phyloP scores from a whole-genome alignment of 2,329 filamentous ascomycete genomes.

The Arthrobotrys iridis region DNA sequence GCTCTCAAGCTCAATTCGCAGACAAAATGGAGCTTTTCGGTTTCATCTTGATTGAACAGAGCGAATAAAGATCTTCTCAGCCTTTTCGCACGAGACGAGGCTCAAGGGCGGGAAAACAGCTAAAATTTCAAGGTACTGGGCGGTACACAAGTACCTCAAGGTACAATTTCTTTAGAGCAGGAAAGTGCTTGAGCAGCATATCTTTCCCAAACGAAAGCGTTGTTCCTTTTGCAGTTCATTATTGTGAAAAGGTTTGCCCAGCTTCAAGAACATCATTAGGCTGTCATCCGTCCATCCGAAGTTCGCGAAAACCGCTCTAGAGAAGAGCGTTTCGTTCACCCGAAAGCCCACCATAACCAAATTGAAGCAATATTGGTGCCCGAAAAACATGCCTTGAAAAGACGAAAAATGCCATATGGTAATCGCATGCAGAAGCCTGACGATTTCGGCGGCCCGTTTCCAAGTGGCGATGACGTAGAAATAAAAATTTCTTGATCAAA shows the following conservation, averaged over 20 bases:
- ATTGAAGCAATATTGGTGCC: no score
- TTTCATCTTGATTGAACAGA: slow-evolving; percentile 25
- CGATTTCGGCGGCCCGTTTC: slow-evolving; percentile 3
- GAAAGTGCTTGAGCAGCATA: slow-evolving; percentile 18
- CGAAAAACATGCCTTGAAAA: no score
- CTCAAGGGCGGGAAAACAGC: neutral
- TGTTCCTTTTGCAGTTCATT: neutral
- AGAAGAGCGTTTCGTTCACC: neutral
- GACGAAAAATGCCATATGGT: neutral
- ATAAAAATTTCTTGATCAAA: slow-evolving; percentile 1
- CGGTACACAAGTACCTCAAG: slow-evolving; percentile 14
- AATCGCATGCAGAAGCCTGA: neutral
- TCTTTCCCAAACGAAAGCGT: slow-evolving; percentile 21
- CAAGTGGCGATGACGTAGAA: slow-evolving; percentile 32
- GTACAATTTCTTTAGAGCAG: slow-evolving; percentile 21
- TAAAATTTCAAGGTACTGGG: neutral
- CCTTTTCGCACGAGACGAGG: slow-evolving; percentile 21
- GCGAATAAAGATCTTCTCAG: neutral
- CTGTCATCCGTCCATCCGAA: neutral
- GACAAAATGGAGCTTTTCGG: neutral
- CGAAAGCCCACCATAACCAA: neutral
- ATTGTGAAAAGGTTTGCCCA: slow-evolving; percentile 18
- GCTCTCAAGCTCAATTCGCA: slow-evolving; percentile 5
- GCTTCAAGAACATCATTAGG: neutral
- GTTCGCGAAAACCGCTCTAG: neutral